phyloP scores from a whole-genome alignment of 1,139 yeast genomes.

The Diutina rugosa region DNA sequence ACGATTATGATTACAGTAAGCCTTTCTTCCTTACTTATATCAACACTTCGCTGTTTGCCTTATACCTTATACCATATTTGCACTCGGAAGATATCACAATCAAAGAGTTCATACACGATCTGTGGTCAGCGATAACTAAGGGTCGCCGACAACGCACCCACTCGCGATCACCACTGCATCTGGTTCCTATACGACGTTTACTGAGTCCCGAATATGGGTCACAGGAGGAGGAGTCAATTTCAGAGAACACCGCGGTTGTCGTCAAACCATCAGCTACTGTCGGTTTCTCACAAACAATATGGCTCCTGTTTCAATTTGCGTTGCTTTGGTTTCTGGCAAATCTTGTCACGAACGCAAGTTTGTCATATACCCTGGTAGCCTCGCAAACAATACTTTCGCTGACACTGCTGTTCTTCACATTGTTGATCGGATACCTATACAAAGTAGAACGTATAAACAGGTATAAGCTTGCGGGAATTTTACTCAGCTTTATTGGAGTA shows the following conservation, averaged over 20 bases:
- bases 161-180: neutral
- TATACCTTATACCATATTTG: conserved; percentile 62
- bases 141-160: neutral
- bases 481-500: conserved; percentile 70
- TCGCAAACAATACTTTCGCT: conserved; percentile 87
- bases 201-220: conserved; percentile 11
- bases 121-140: neutral
- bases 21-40: conserved; percentile 92
- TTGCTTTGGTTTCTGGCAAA: conserved; percentile 85
- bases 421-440: conserved; percentile 65
- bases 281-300: conserved; percentile 34
- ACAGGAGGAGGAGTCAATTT: conserved; percentile 6
- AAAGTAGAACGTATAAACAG: conserved; percentile 57
- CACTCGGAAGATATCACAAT: conserved; percentile 10
- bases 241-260: neutral
- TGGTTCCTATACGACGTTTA: neutral
- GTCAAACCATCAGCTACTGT: conserved; percentile 9
- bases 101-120: conserved; percentile 11
- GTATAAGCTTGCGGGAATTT: conserved; percentile 54
- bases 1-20: conserved; percentile 58
- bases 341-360: conserved; percentile 75
- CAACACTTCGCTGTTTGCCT: conserved; percentile 72
- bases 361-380: conserved; percentile 82
- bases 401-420: conserved; percentile 86
- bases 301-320: conserved; percentile 68